Evolutionary conservation across 768 basidiomycete genomes (phyloP).

Genomic region (Lepiota venenata): DNA sequence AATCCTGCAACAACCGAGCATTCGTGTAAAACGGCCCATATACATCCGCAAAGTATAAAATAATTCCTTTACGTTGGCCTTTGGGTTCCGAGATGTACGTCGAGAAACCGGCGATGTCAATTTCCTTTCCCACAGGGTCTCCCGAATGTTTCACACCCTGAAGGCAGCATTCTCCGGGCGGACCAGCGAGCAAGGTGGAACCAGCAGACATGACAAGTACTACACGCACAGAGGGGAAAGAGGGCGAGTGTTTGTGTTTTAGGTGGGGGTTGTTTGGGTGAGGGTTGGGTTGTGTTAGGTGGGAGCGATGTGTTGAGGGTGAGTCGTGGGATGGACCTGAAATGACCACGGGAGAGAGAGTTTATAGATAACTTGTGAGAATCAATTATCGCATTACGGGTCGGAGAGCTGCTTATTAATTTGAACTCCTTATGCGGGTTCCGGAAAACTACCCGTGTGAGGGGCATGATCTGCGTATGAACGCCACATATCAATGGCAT

Average conservation of each 20-base stretch:
- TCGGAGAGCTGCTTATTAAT: no score
- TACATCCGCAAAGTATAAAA: conserved; percentile 59
- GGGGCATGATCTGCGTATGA: no score
- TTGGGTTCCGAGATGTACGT: conserved; percentile 56
- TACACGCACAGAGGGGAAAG: no score
- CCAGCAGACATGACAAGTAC: conserved; percentile 11
- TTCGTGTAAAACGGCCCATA: conserved; percentile 59
- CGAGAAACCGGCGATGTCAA: conserved; percentile 37
- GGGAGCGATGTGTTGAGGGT: neutral
- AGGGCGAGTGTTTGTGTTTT: no score
- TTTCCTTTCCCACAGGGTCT: conserved; percentile 37
- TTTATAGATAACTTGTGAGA: neutral
- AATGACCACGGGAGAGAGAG: no score
- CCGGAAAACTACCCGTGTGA: no score
- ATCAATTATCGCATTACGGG: neutral
- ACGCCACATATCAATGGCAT: no score
- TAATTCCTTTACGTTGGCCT: conserved; percentile 41
- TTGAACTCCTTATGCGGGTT: no score
- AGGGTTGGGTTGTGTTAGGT: no score
- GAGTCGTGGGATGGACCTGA: neutral
- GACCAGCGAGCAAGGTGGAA: conserved; percentile 35
- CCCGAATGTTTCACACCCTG: conserved; percentile 50
- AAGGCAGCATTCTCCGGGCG: conserved; percentile 51
- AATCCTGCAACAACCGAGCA: conserved; percentile 59
- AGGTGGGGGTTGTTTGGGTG: no score